These are phyloP conservation scores for Sordariomycetes sp. DNA, from an alignment of 2,329 filamentous ascomycete species.

Conservation along the genomic window DNA sequence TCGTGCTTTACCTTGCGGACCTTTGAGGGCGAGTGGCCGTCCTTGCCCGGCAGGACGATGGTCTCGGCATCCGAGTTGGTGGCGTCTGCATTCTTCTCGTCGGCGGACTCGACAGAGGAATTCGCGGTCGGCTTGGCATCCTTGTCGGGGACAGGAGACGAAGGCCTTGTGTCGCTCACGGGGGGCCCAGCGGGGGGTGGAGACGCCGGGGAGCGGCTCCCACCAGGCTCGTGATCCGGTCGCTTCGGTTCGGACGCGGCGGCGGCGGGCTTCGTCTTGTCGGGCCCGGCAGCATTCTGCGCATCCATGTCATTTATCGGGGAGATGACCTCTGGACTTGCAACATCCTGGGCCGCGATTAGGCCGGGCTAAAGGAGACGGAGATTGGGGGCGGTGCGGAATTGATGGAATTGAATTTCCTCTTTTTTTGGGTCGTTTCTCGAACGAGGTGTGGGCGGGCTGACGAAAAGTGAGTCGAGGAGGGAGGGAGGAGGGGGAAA, in stretches of 20 bases:
- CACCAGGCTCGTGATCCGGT: slow-evolving; percentile 8
- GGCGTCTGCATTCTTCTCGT: slow-evolving; percentile 32
- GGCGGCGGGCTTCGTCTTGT: slow-evolving; percentile 45
- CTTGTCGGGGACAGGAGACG: slow-evolving; percentile 7
- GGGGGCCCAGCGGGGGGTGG: slow-evolving; percentile 9
- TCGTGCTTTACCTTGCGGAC: slow-evolving; percentile 52
- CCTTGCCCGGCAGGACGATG: slow-evolving; percentile 53
- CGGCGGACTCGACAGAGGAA: slow-evolving; percentile 13
- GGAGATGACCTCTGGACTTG: slow-evolving; percentile 32
- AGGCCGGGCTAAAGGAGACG: slow-evolving; percentile 14
- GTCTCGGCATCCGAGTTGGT: slow-evolving; percentile 62
- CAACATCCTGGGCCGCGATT: slow-evolving; percentile 43
- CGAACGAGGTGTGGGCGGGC: neutral
- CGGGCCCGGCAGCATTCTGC: slow-evolving; percentile 53
- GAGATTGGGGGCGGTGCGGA: neutral
- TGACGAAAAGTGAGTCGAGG: neutral
- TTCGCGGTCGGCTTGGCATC: neutral
- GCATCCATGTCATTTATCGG: slow-evolving; percentile 56
- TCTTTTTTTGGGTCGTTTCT: neutral
- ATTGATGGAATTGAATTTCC: slow-evolving; percentile 1
- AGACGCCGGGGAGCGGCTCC: slow-evolving; percentile 6
- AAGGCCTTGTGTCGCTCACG: neutral
- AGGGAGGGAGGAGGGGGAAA: neutral
- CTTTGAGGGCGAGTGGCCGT: slow-evolving; percentile 51
- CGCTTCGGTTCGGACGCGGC: slow-evolving; percentile 20